Base-by-base conservation (phyloP, 2,329 filamentous ascomycete species). In the Aspergillus bombycis region DNA sequence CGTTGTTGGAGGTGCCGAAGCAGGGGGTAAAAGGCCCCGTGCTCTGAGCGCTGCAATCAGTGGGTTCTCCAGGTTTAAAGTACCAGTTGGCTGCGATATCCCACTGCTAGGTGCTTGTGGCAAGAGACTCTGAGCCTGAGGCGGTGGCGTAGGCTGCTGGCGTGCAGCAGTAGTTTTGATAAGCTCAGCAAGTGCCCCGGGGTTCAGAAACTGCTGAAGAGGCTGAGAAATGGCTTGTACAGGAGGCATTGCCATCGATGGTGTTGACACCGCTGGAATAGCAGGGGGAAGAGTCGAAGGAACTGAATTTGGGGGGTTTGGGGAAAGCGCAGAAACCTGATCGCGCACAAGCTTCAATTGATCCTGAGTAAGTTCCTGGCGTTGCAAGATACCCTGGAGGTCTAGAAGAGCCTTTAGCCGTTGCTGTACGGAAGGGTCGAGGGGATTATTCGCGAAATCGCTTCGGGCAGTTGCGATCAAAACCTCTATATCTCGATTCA, bases 321-420 rank as follows among this genome's bases (percentile, higher is more conserved):
- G 88, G 41, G 81, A 86, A 77, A 97, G 86, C 78, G 89, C 88
- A 77, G 90, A 88, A 78, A 97, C 89, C 85, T 95, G 92, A 76
- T 90, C 89, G 79, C 90, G 92, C 79, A 97, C 91, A 77, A 91
- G 87, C 79, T 91, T 88, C 75, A 97, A 85, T 81, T 96, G 91
- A 74, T 94, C 89, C 72, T 89, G 88, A 64, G 90, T 90, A 76
- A 97, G 84, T 74, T 89, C 89, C 78, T 93, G 91, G 70, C 85
- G 89, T 77, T 91, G 88, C 74, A 97, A 83, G 69, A 94, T 87
- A 70, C 85, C 88, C 81, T 96, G 92, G 68, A 98, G 86, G 78
- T 95, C 92, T 79, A 94, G 83, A 71, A 97, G 86, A 67, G 93
- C 93, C 80, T 92, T 91, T 74, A 97, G 83, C 80, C 91, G 92